Percentiles rank a stretch among this genome's conserved stretches.
Conservation (phyloP, 1,139 yeast species). For the Scheffersomyces stambukii region DNA sequence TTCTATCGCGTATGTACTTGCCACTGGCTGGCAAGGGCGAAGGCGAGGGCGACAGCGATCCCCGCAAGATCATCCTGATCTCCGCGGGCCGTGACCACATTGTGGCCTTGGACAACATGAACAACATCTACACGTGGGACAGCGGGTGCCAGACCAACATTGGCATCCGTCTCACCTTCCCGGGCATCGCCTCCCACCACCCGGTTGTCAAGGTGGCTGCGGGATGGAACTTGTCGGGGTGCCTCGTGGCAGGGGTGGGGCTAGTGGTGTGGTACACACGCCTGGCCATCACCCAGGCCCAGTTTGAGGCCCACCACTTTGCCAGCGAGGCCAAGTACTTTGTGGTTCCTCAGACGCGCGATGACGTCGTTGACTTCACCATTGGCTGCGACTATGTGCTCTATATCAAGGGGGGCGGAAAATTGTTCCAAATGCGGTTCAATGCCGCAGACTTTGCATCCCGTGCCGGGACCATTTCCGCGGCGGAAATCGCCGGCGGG, state of each 20-base stretch:
- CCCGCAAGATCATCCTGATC: conserved; percentile 40
- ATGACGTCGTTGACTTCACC: conserved; percentile 51
- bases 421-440: conserved; percentile 42
- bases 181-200: conserved; percentile 11
- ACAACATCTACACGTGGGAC: conserved; percentile 65
- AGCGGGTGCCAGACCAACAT: conserved; percentile 31
- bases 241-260: conserved; percentile 49
- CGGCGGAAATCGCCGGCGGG: conserved; percentile 4
- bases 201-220: conserved; percentile 43
- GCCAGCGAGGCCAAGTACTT: conserved; percentile 32
- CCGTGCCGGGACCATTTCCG: conserved; percentile 6
- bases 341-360: conserved; percentile 36
- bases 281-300: conserved; percentile 22
- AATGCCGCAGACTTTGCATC: conserved; percentile 16
- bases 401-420: conserved; percentile 40
- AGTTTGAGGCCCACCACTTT: conserved; percentile 15
- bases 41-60: conserved; percentile 1
- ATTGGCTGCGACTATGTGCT: conserved; percentile 51
- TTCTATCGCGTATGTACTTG: conserved; percentile 23
- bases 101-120: conserved; percentile 53
- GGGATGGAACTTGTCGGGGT: conserved; percentile 67
- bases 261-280: conserved; percentile 59
- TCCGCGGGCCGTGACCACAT: conserved; percentile 67
- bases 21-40: conserved; percentile 19
- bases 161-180: conserved; percentile 49